Evolutionary conservation across 1,284 basidiomycete genomes (phyloP), one percentile per base, ranked within the genome.

Genomic region (Cutaneotrichosporon cyanovorans): DNA sequence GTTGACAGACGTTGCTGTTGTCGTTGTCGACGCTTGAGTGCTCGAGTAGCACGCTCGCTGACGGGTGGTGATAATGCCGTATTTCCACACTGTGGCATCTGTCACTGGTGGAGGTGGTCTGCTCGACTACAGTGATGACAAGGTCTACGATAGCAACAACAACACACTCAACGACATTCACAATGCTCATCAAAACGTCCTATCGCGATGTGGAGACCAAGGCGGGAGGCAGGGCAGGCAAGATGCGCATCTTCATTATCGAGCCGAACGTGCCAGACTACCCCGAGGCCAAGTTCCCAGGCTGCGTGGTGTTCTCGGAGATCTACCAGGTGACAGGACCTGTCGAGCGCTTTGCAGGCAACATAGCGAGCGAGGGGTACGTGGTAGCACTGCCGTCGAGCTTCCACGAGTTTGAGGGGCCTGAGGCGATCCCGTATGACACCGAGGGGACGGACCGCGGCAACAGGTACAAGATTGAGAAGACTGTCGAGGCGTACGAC

Each of bases 391-490:
- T 65, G 1, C 66, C 69, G 14, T 65, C 62, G 14, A 60, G 57
- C 2, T 95, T 86, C 69, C 90, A 95, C 62, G 90, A 95, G 63
- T 93, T 92, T 50, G 80, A 88, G 65, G 84, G 85, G 0, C 84
- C 87, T 0, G 87, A 88, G 43, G 72, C 89, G 0, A 82, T 95
- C 49, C 80, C 87, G 0, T 95, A 93, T 63, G 88, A 92, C 63
- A 75, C 73, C 0, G 84, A 88, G 75, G 89, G 88, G 78, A 91
- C 90, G 18, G 87, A 91, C 63, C 74, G 84, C 54, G 90, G 90
- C 11, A 93, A 95, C 73, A 79, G 76, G 58, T 92, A 84, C 76
- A 93, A 93, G 87, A 78, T 87, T 35, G 85, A 90, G 70, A 92
- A 92, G 74, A 79, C 80, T 34, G 71, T 92, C 1, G 78, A 78